Conservation (phyloP, 768 basidiomycete species). For the Coprinopsis cinerea region DNA sequence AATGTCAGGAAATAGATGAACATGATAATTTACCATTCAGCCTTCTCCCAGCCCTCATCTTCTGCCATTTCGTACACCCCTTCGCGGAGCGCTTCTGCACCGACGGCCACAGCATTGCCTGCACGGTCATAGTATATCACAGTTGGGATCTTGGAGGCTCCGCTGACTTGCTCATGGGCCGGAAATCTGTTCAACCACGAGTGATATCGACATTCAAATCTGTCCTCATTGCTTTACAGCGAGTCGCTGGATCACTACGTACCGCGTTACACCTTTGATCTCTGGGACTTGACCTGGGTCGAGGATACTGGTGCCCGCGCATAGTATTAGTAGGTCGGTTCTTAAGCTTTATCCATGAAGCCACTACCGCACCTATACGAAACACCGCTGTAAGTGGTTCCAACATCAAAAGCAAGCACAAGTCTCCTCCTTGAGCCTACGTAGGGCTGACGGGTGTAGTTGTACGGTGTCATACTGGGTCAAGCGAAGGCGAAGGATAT, state of each 20-base stretch:
- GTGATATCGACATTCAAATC: too few relatives aligned
- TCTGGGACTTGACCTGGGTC: slow-evolving; percentile 28
- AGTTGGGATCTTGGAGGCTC: slow-evolving; percentile 42
- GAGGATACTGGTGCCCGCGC: slow-evolving; percentile 23
- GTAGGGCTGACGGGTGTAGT: slow-evolving; percentile 12
- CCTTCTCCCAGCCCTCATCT: slow-evolving; percentile 38
- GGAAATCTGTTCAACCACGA: slow-evolving; percentile 34
- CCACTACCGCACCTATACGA: slow-evolving; percentile 26
- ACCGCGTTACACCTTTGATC: slow-evolving; percentile 20
- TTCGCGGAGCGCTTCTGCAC: slow-evolving; percentile 37
- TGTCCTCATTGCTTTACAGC: background rate
- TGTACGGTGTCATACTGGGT: slow-evolving; percentile 1
- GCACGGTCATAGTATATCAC: slow-evolving; percentile 39
- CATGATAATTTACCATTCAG: slow-evolving; percentile 37
- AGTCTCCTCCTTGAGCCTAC: slow-evolving; percentile 24
- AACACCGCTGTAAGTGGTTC: slow-evolving; percentile 37
- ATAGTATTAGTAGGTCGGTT: background rate
- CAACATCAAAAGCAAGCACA: slow-evolving; percentile 36
- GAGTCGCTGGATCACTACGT: background rate
- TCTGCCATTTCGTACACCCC: slow-evolving; percentile 31
- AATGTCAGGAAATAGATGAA: background rate
- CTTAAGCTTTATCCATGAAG: background rate
- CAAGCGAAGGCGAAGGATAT: background rate
- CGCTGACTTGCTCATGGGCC: slow-evolving; percentile 32
- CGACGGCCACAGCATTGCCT: slow-evolving; percentile 32